phyloP scores from a whole-genome alignment of 345 rosid species.

The Sonneratia caseolaris region DNA sequence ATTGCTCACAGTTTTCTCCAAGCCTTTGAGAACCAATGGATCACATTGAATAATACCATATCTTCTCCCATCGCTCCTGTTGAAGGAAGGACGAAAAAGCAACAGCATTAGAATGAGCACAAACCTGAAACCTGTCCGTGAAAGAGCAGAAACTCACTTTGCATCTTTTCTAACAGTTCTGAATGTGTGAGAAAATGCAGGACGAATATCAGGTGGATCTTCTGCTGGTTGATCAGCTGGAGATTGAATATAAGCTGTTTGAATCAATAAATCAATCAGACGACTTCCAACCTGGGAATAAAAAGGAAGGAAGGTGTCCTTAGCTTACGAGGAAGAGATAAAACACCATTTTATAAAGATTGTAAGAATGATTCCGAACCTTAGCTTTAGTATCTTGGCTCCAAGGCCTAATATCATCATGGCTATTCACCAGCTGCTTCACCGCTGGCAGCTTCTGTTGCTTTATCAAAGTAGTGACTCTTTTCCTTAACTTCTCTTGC shows the following conservation, averaged over 20 bases:
- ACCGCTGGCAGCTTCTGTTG: slow-evolving; percentile 75
- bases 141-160: slow-evolving; percentile 36
- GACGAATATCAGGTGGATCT: slow-evolving; percentile 72
- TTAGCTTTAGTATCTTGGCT: slow-evolving; percentile 60
- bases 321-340: neutral
- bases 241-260: slow-evolving; percentile 79
- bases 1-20: slow-evolving; percentile 71
- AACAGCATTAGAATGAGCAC: neutral
- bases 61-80: slow-evolving; percentile 56
- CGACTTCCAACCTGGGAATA: slow-evolving; percentile 82
- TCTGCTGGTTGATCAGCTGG: slow-evolving; percentile 54
- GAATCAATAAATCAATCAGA: slow-evolving; percentile 66
- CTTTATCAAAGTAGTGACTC: slow-evolving; percentile 64
- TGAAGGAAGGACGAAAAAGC: slow-evolving; percentile 10
- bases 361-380: slow-evolving; percentile 41
- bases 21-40: slow-evolving; percentile 74
- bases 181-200: slow-evolving; percentile 78
- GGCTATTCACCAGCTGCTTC: slow-evolving; percentile 62
- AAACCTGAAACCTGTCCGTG: neutral
- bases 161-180: slow-evolving; percentile 38
- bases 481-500: slow-evolving; percentile 62
- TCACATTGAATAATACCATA: slow-evolving; percentile 83
- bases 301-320: slow-evolving; percentile 9
- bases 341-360: slow-evolving; percentile 1
- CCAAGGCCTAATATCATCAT: slow-evolving; percentile 72